These are phyloP conservation scores for Ceratocystis harringtonii DNA, from an alignment of 2,329 filamentous ascomycete species.

Conservation along the genomic window DNA sequence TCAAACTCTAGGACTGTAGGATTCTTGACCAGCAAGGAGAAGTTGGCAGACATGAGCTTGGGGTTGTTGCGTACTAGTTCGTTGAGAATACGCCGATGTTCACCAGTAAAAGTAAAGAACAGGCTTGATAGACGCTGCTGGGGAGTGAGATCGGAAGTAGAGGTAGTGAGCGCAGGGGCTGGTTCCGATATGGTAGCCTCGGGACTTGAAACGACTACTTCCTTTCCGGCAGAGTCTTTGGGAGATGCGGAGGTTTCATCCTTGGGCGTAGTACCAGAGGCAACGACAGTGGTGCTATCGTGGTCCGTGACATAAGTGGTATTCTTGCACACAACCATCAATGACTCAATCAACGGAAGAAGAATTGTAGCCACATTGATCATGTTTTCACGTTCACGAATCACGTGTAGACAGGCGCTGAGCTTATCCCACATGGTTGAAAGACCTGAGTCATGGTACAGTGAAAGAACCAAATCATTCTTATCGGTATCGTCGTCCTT, in stretches of 20 bases:
- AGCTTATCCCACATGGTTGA: conserved; percentile 83
- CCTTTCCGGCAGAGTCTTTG: neutral
- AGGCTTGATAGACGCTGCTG: conserved; percentile 73
- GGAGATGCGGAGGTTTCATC: neutral
- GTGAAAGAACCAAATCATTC: conserved; percentile 67
- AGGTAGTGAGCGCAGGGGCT: conserved; percentile 56
- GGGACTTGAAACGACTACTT: conserved; percentile 23
- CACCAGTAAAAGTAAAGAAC: conserved; percentile 96
- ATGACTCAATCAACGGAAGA: conserved; percentile 79
- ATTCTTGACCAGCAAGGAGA: conserved; percentile 91
- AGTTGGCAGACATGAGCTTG: conserved; percentile 96
- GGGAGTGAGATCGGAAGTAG: conserved; percentile 36
- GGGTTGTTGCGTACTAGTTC: conserved; percentile 94
- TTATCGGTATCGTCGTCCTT: conserved; percentile 64
- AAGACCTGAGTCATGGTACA: conserved; percentile 87
- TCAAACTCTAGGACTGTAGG: conserved; percentile 98
- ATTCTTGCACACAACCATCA: conserved; percentile 99
- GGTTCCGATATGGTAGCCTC: conserved; percentile 25
- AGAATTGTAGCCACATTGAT: conserved; percentile 94
- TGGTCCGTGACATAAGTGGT: conserved; percentile 59
- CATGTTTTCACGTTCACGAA: conserved; percentile 86
- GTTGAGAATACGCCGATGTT: conserved; percentile 93
- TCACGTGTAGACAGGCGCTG: conserved; percentile 73
- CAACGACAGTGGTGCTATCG: neutral
- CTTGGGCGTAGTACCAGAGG: neutral